Base-by-base conservation (phyloP, 345 rosid genomes). In the Eucalyptus paniculata region DNA sequence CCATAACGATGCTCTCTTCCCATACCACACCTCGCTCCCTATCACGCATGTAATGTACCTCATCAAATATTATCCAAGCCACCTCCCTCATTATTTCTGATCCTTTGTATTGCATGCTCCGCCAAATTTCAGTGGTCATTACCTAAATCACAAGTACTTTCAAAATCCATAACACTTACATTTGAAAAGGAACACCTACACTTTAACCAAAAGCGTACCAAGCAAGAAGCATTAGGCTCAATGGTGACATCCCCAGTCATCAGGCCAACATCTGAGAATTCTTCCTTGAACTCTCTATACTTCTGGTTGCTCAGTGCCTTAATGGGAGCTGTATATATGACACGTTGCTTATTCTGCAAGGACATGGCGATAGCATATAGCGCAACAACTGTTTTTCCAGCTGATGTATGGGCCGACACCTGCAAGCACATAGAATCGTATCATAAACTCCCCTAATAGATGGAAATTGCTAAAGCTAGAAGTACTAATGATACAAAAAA, bases 1-100 rank as follows among this genome's bases (percentile, higher is more conserved):
- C 99, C 99, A 98, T 98, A 50, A 98, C 99, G 91, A 98, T 98
- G 94, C 99, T 98, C 92, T 98, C 99, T 89, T 98, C 99, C 99
- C 99, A 98, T 8, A 98, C 99, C 85, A 98, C 99, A 92, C 99
- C 99, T 93, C 99, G 95, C 90, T 98, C 99, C 14, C 95, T 93
- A 93, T 98, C 99, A 87, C 99, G 99, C 99, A 98, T 98, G 93
- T 98, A 98, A 92, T 98, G 99, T 56, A 98, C 99, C 93, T 98
- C 99, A 92, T 98, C 99, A 94, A 98, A 98, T 69, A 98, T 91
- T 89, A 97, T 92, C 99, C 99, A 98, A 30, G 99, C 99, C 88
- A 98, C 99, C 90, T 98, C 99, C 87, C 99, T 92, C 89, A 96
- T 94, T 87, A 96, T 51, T 92, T 98, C 99, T 16, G 99, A 98